Evolutionary conservation across 2,329 filamentous ascomycete genomes (phyloP), one percentile per base, ranked within the genome.

Genomic region (Penicillium brasilianum): DNA sequence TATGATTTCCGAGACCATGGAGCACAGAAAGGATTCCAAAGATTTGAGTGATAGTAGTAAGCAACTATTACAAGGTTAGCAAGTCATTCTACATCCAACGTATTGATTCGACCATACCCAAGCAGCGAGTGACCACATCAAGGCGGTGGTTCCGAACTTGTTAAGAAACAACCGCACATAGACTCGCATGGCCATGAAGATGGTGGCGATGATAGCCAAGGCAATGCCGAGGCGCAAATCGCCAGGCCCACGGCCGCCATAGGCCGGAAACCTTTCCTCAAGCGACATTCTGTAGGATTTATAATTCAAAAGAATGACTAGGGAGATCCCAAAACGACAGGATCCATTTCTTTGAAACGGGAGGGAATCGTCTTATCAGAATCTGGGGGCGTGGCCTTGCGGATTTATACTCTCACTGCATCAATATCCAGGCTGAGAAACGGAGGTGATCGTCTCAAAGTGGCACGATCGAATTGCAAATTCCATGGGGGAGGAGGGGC

Each of bases 1-100:
- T 65, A 32, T 68, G 64, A 44, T 68, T 68, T 28, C 66, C 66
- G 10, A 68, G 59, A n/a, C 66, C 66, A 13, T 68, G 64, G 6
- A 67, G 59, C 28, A 66, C 58, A 13, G 66, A 61, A 2, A 68
- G 36, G 16, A 68, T 55, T 34, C 64, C 66, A 25, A 68, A 67
- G 16, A 61, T 34, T 54, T 66, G 66, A 2, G 64, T 67, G n/a
- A 67, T 41, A 16, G 64, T 37, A 13, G 66, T 68, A 14, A 68
- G 61, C 4, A 66, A 41, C 66, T 68, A 39, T 25, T 25, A 2
- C 4, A 22, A 13, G 0, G 18, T 64, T 41, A 62, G 46, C 59
- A 54, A 34, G 43, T 5, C 2, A 8, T n/a, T 25, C 30, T 2
- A 7, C 14, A 9, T 18, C 11, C 16, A 10, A 13, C 7, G 6